Evolutionary conservation across 441 rosid species (phyloP).

Genomic region (Adansonia rubrostipa): DNA sequence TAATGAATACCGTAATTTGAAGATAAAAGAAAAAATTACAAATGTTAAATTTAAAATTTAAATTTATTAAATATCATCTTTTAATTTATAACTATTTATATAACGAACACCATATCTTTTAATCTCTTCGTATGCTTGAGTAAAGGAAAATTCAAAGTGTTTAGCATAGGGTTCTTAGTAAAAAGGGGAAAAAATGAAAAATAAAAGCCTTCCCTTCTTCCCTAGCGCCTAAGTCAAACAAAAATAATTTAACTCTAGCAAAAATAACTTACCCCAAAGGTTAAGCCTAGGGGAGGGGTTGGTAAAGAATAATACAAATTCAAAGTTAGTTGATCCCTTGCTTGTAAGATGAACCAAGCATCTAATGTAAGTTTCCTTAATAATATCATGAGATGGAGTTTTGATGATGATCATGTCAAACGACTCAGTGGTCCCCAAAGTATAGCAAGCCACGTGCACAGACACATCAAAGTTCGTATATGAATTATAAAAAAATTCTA

Average conservation of each 20-base stretch:
- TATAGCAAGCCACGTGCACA: conserved; percentile 52
- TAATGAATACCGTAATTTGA: neutral
- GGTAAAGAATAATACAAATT: conserved; percentile 17
- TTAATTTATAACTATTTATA: neutral
- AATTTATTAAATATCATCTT: neutral
- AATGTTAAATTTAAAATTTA: neutral
- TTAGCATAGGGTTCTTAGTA: neutral
- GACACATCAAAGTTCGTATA: conserved; percentile 45
- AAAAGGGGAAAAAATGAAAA: neutral
- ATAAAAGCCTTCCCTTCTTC: neutral
- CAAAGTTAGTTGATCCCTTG: conserved; percentile 24
- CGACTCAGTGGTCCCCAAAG: conserved; percentile 38
- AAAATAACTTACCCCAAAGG: neutral
- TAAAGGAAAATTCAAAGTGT: neutral
- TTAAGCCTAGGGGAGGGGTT: neutral
- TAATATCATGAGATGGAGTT: conserved; percentile 7
- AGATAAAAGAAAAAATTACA: too few relatives aligned
- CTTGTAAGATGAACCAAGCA: conserved; percentile 23
- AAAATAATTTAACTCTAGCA: neutral
- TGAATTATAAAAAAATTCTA: neutral
- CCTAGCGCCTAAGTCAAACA: conserved; percentile 12
- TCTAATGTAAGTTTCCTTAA: neutral
- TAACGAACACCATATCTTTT: too few relatives aligned
- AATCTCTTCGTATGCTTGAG: neutral
- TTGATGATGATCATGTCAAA: neutral